These are phyloP conservation scores for Lactarius quietus DNA, from an alignment of 768 basidiomycete genomes.

Conservation along the genomic window DNA sequence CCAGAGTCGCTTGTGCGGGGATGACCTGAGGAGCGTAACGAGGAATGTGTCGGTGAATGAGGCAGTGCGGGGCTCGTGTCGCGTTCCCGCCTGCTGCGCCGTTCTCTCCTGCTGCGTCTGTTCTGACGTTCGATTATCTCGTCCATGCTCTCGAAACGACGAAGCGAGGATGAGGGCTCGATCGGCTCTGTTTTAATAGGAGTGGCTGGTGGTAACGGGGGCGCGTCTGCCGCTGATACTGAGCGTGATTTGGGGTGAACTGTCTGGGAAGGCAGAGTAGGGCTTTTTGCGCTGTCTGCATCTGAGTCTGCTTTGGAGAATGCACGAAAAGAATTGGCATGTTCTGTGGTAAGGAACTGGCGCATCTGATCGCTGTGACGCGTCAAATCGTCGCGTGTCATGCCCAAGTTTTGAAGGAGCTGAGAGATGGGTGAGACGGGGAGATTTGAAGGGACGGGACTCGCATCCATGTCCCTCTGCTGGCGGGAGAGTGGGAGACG, in stretches of 20 bases:
- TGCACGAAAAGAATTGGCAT: conserved; percentile 45
- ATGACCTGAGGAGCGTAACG: conserved; percentile 46
- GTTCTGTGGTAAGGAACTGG: conserved; percentile 62
- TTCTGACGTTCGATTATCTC: conserved; percentile 68
- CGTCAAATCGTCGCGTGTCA: conserved; percentile 72
- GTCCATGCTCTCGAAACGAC: conserved; percentile 73
- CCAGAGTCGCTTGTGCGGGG: conserved; percentile 54
- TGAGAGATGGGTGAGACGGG: conserved; percentile 64
- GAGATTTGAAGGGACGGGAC: not conserved
- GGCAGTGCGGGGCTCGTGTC: conserved; percentile 28
- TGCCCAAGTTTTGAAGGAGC: conserved; percentile 64
- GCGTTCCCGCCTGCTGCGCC: conserved; percentile 46
- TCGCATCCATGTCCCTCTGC: conserved; percentile 10
- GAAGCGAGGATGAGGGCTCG: conserved; percentile 47
- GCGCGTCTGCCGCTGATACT: conserved; percentile 48
- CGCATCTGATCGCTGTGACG: conserved; percentile 78
- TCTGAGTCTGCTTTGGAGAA: conserved; percentile 38
- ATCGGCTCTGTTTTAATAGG: conserved; percentile 62
- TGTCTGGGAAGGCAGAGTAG: conserved; percentile 26
- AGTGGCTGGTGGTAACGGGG: conserved; percentile 42
- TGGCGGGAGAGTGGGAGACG: not conserved
- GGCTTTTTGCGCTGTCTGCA: conserved; percentile 29
- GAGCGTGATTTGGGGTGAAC: conserved; percentile 34
- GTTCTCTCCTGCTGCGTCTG: conserved; percentile 54
- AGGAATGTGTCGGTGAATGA: conserved; percentile 32